Percentiles rank a stretch among this genome's conserved stretches.
Evolutionary conservation across 164 flowering plant species (phyloP).

Genomic region (Umbilicus rupestris): DNA sequence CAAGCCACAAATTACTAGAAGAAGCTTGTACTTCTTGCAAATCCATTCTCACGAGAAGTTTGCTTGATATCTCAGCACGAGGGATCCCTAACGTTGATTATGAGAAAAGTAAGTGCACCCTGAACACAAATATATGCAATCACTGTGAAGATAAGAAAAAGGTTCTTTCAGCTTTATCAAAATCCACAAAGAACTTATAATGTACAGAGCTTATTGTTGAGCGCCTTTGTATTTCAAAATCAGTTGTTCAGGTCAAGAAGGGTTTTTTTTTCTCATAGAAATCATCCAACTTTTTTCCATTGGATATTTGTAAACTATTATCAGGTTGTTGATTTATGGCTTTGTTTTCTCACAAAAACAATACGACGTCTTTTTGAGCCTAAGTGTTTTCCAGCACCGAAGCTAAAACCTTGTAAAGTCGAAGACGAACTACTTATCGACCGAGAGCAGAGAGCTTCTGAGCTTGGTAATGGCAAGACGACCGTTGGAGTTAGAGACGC

Average conservation of each 20-base stretch:
- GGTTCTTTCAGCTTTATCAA: too few species aligned
- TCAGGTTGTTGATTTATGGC: too few species aligned
- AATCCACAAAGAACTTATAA: not conserved
- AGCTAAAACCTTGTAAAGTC: not conserved
- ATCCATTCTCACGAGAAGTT: not conserved
- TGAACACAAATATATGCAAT: not conserved
- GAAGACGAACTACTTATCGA: not conserved
- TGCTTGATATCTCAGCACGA: not conserved
- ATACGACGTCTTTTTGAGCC: not conserved
- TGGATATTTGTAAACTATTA: too few species aligned
- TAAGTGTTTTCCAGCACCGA: not conserved
- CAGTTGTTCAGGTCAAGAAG: too few species aligned
- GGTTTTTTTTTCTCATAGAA: too few species aligned
- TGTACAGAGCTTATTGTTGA: not conserved
- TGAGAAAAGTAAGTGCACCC: too few species aligned
- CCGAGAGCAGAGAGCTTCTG: not conserved
- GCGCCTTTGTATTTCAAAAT: not conserved
- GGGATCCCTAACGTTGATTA: too few species aligned
- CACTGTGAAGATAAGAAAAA: not conserved
- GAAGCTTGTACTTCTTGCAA: not conserved
- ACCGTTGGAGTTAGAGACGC: constrained; percentile 17
- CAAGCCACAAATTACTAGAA: not conserved
- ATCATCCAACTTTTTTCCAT: too few species aligned
- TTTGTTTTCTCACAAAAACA: too few species aligned
- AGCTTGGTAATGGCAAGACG: not conserved